Base-by-base conservation (phyloP, 768 basidiomycete species). In the Cantharellus cinnabarinus region DNA sequence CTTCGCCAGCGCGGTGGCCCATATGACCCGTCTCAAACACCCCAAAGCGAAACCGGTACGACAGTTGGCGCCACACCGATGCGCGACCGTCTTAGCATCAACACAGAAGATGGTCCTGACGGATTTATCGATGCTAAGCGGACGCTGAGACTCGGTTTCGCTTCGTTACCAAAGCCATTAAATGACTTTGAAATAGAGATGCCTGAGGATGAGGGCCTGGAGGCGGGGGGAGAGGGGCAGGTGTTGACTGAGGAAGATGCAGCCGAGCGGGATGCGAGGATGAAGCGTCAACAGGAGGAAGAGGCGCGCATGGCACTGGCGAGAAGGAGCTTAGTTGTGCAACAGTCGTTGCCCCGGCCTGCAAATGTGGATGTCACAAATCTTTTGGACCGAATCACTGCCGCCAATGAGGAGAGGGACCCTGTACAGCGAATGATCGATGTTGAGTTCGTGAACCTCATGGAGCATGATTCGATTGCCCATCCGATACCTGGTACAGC, bases 141-240 rank as follows among this genome's bases (percentile, higher is more conserved):
- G 42, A 80, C 84, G 0, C 76, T 98, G 57, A 76, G 84, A 64
- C 78, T 81, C 5, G 86, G 84, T 3, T 97, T 98, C 71, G 77
- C 77, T 71, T 81, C 70, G 61, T 74, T 99, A 14, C 95, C 95
- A 0, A 82, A 81, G 64, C 91, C 95, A 0, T 89, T 97, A 72
- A 97, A 98, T 69, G 94, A 98, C 70, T 98, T 97, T 65, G 93
- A 98, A 71, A 73, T 99, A 52, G 77, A 93, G 50, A 81, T 94
- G 4, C 89, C 88, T 2, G 93, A 94, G 64, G 86, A 89, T 15
- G 86, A 89, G 57, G 85, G 79, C 5, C 75, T 70, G 1, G 72
- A 68, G 34, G 70, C 67, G 1, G 74, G 70, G 41, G 67, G 67
- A 42, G 67, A 66, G 3, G 66, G 65, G 7, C 63, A 62, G 60